Evolutionary conservation across 805 yeast species (phyloP), one percentile per base, ranked within the genome.

Genomic region (Wickerhamiella allomyrinae): DNA sequence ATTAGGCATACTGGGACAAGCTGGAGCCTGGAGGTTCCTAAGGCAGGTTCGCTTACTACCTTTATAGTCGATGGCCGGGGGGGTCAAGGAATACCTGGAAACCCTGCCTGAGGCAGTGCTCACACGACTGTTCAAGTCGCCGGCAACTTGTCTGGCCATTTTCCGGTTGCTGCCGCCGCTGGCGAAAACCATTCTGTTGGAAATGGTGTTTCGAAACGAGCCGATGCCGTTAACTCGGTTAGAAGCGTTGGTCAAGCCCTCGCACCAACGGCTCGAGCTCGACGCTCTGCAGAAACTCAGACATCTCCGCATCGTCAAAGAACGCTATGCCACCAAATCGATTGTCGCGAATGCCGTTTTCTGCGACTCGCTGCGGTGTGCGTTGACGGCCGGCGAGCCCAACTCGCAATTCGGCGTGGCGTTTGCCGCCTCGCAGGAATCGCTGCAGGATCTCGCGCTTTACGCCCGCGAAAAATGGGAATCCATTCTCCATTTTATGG

Each of bases 61-160:
- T 23, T 10, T 23, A 23, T 23, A 7, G 10, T 8, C 25, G 20
- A 20, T 37, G 40, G 20, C 25, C 20, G 27, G 29, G 39, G 40
- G 39, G 13, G 91, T 87, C 46, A 83, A 83, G 56, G 93, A 82
- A 52, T 86, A 91, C 60, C 67, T 91, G 46, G 96, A 86, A 57
- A 85, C 83, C 15, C 74, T 91, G 5, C 95, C 97, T 1, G 85
- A 80, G 55, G 68, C 80, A 5, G 83, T 85, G n/a, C 89, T 87
- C 52, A 69, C 78, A 19, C 74, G 85, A 55, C 69, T 91, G 19
- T 91, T 82, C 61, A 78, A 76, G 52, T 74, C 83, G 40, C 95
- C 98, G 2, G 95, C 96, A 10, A 84, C 98, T 43, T 86, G 96
- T 57, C 67, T 91, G 37, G 93, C 98, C 2, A 78, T 91, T n/a